Evolutionary conservation across 2,329 filamentous ascomycete species (phyloP), one percentile per base, ranked within the genome.

Genomic region (Sarocladium strictum): DNA sequence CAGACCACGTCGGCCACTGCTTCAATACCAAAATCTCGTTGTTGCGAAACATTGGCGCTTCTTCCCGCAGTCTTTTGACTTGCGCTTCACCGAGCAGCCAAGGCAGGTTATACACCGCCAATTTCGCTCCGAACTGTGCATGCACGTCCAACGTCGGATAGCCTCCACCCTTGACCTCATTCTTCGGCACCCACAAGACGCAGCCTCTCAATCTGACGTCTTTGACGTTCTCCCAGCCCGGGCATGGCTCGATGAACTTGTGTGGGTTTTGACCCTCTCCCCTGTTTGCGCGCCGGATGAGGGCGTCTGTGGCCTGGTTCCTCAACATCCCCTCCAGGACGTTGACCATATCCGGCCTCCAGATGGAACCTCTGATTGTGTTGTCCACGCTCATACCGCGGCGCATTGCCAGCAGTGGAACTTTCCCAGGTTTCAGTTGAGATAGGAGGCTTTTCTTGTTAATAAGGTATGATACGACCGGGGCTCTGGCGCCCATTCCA

Each of bases 21-120:
- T 62, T 67, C 54, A 81, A 60, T 56, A 82, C 67, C 53, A 75
- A 70, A 19, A 77, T 65, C 9, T 65, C 69, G 2, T 69, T 69
- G 0, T 72, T 64, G 2, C 59, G 61, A 21, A 77, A 70, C 21
- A 69, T 55, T 1, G 55, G 35, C 1, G 71, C 64, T 24, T 40
- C 21, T 6, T 41, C 40, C 35, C 41, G 68, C 17, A 86, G 56
- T 29, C 69, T 65, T 15, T 64, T 60, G 0, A 78, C 53, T 38
- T 76, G 67, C n/a, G 75, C 67, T 1, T 69, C 58, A 0, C 82
- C 83, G 0, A 86, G 65, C 3, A 86, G 67, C 58, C 66, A 67
- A 1, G 61, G 57, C 50, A 86, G 60, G 58, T 85, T 76, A 59
- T 85, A 76, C 0, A 85, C 76, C 1, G 74, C 69, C 45, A 83